Conservation (phyloP, 1,284 basidiomycete genomes). For the Exsudoporus floridanus region DNA sequence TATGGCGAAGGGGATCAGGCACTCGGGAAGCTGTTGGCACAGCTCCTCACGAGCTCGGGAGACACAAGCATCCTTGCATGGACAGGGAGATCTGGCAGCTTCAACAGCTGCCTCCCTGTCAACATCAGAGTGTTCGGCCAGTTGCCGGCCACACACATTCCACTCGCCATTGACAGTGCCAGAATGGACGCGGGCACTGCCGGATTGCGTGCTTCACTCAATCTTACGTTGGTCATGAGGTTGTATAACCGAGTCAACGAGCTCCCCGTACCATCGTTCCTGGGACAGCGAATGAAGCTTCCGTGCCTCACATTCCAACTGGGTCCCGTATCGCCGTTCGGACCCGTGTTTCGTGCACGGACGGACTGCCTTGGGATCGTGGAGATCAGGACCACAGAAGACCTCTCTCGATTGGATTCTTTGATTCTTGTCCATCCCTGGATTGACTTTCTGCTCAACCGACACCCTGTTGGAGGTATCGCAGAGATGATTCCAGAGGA, state of each 20-base stretch:
- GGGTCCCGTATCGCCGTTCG: neutral
- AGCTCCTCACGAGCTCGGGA: neutral
- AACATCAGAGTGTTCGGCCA: neutral
- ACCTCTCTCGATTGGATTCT: constrained; percentile 2
- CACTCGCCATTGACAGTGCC: neutral
- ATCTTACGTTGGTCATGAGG: neutral
- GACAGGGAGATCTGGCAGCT: constrained; percentile 1
- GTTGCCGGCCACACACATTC: neutral
- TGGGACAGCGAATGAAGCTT: neutral
- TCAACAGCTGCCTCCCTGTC: constrained; percentile 8
- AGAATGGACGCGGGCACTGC: neutral
- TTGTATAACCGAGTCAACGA: neutral
- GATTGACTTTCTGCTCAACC: constrained; percentile 2
- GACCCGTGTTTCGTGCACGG: neutral
- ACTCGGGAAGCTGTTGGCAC: constrained; percentile 1
- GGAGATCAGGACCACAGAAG: neutral
- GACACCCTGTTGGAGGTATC: neutral
- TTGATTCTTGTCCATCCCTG: constrained; percentile 9
- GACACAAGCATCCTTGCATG: constrained; percentile 7
- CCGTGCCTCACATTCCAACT: neutral
- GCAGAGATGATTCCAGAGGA: neutral
- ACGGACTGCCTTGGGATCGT: neutral
- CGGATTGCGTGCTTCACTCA: neutral
- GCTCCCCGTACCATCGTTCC: neutral
- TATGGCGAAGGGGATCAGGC: constrained; percentile 8